Evolutionary conservation across 2,329 filamentous ascomycete genomes (phyloP), one percentile per base, ranked within the genome.

Genomic region (Penicillium sp.): DNA sequence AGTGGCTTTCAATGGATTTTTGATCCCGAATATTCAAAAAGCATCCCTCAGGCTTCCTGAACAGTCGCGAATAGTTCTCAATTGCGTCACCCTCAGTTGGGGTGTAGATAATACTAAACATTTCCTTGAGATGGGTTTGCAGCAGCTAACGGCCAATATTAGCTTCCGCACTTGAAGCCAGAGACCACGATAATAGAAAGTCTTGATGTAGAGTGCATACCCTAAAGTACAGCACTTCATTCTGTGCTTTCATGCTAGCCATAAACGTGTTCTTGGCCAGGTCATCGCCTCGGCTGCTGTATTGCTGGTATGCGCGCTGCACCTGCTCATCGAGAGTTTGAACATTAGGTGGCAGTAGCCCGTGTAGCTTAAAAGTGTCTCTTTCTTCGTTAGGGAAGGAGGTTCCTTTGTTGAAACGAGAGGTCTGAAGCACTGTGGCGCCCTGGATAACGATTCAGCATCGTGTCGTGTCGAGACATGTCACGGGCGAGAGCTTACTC

Each of bases 1-100:
- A 75, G 57, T 87, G 83, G 46, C 86, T 79, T 33, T 88, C 82
- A 2, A 96, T 83, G 5, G 84, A 78, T 37, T 89, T 86, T 5
- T 83, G 74, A 53, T 92, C 85, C 19, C 85, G 79, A 48, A 96
- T 89, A 65, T 89, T 91, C 50, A 96, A 74, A 63, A 91, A 96
- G 65, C 90, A 91, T 0, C 92, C 92, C 63, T 93, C 89, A 0
- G 91, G 90, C 19, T 84, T 80, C 11, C 92, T 79, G 68, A 96
- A 96, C 0, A 95, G 72, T 0, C 87, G 78, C 0, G 90, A 95
- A 69, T 90, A 96, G 61, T 93, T 90, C 63, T 90, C 85, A 50
- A 96, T 96, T 0, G 92, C 92, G 41, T 96, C 90, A 9, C 90
- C 91, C 75, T 96, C 91, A 0, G 92, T 96, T 0, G 92, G 92